Evolutionary conservation across 352 stramenopile genomes (phyloP).

Genomic region (Globisporangium splendens): DNA sequence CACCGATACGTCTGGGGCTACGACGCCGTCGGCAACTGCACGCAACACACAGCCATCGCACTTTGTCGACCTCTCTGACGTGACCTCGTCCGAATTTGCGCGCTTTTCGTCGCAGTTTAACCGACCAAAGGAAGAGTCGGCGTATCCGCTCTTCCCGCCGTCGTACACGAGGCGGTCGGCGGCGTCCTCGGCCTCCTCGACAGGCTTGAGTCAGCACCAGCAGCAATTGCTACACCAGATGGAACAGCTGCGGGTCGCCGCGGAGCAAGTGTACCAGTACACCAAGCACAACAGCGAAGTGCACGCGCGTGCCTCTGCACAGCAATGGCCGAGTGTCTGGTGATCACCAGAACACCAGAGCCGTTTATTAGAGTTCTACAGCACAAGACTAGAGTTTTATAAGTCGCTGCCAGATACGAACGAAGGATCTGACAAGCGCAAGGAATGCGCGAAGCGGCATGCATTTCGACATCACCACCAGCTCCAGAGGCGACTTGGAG

Average conservation of each 20-base stretch:
- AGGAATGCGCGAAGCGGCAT: background rate
- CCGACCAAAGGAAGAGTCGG: background rate
- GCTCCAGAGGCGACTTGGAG: no score
- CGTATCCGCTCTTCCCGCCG: background rate
- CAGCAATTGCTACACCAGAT: conserved; percentile 27
- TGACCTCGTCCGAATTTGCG: background rate
- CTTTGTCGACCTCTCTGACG: conserved; percentile 7
- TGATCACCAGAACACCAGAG: background rate
- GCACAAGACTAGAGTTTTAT: background rate
- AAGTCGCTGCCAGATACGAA: background rate
- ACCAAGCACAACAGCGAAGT: conserved; percentile 27
- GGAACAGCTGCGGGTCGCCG: conserved; percentile 35
- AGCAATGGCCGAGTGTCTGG: conserved; percentile 12
- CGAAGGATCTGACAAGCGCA: background rate
- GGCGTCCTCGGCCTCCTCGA: background rate
- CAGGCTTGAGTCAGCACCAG: conserved; percentile 4
- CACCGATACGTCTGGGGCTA: background rate
- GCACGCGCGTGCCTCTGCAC: conserved; percentile 5
- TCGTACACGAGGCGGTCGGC: background rate
- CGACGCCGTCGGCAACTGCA: background rate
- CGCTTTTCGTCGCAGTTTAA: background rate
- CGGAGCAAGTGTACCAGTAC: conserved; percentile 43
- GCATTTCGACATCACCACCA: background rate
- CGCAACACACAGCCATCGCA: background rate
- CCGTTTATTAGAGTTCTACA: background rate